phyloP scores from a whole-genome alignment of 352 stramenopile species.

The Plasmopara muralis region DNA sequence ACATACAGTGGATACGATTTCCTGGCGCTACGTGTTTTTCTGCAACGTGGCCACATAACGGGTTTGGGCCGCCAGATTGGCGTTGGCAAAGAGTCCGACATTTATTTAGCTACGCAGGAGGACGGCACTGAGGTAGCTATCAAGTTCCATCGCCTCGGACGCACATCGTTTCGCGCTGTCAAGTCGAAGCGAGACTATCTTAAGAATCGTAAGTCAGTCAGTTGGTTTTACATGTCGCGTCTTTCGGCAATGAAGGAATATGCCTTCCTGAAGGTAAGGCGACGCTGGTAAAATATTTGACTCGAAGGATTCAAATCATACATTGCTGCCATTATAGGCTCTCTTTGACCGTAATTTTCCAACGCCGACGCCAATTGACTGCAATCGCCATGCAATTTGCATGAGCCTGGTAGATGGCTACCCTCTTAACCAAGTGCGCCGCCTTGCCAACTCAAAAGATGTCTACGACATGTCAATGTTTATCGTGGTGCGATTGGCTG shows the following conservation, averaged over 20 bases:
- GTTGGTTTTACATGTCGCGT: constrained; percentile 99
- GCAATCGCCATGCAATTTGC: constrained; percentile 96
- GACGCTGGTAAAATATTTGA: neutral
- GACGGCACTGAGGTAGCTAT: constrained; percentile 97
- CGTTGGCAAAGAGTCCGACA: constrained; percentile 99
- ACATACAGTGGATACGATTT: constrained; percentile 99
- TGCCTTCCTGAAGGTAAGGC: constrained; percentile 94
- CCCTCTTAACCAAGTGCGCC: constrained; percentile 93
- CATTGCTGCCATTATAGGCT: constrained; percentile 35
- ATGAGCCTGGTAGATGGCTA: constrained; percentile 96
- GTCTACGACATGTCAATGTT: constrained; percentile 95
- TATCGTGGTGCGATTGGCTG: constrained; percentile 94
- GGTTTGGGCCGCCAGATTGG: constrained; percentile 93
- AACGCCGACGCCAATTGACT: constrained; percentile 95
- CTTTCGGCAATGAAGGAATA: constrained; percentile 98
- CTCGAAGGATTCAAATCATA: neutral
- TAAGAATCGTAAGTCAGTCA: constrained; percentile 90
- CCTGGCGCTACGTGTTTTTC: constrained; percentile 94
- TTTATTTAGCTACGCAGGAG: constrained; percentile 92
- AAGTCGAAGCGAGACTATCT: constrained; percentile 99
- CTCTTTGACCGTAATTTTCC: constrained; percentile 96
- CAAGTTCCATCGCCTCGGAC: constrained; percentile 99
- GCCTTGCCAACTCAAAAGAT: constrained; percentile 87
- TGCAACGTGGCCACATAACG: constrained; percentile 88
- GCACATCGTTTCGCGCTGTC: constrained; percentile 97